Evolutionary conservation across 2,329 filamentous ascomycete genomes (phyloP).

Genomic region (Phyllosticta paracitricarpa): DNA sequence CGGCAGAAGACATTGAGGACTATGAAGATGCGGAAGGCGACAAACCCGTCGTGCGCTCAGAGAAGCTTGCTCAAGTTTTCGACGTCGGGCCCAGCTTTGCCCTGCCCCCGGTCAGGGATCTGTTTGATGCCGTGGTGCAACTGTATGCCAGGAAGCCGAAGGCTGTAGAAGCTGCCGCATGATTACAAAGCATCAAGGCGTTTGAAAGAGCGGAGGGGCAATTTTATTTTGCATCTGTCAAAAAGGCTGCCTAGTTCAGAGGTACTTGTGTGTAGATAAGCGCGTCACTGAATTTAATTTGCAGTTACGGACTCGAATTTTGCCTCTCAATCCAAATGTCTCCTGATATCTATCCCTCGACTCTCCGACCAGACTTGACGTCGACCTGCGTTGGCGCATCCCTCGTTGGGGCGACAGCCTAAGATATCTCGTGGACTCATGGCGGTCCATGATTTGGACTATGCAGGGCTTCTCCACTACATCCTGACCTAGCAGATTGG

Average conservation of each 20-base stretch:
- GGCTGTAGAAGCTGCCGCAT: neutral
- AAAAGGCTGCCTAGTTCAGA: neutral
- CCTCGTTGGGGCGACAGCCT: neutral
- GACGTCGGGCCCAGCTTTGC: slow-evolving; percentile 59
- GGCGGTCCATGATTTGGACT: neutral
- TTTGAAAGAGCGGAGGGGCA: neutral
- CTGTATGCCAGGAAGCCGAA: slow-evolving; percentile 51
- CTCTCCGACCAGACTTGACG: neutral
- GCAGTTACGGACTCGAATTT: neutral
- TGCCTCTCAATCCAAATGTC: neutral
- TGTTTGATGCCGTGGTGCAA: slow-evolving; percentile 63
- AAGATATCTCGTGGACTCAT: neutral
- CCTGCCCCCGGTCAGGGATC: slow-evolving; percentile 60
- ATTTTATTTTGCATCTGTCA: neutral
- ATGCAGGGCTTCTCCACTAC: neutral
- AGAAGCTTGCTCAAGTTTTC: slow-evolving; percentile 61
- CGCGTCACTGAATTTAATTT: neutral
- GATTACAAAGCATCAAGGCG: neutral
- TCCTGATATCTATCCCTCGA: neutral
- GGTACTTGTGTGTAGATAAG: neutral
- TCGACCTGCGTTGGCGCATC: neutral
- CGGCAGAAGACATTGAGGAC: slow-evolving; percentile 26
- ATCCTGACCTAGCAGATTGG: too few relatives aligned
- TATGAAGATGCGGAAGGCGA: slow-evolving; percentile 34
- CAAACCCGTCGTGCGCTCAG: slow-evolving; percentile 54